Evolutionary conservation across 2,329 filamentous ascomycete species (phyloP).

Genomic region (Colletotrichum lini): DNA sequence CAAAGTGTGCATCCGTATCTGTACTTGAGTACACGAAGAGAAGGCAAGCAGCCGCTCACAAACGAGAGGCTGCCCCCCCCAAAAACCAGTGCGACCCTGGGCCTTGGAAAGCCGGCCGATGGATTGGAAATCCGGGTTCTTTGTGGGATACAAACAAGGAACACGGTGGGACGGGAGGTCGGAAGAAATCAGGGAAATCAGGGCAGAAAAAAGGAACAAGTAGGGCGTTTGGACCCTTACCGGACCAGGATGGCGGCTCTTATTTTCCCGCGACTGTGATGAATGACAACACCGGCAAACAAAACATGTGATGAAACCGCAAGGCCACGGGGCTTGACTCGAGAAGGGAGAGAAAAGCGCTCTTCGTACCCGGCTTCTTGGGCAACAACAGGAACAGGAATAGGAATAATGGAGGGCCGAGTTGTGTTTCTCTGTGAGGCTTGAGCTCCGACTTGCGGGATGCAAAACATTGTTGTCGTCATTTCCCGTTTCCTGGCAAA

Average conservation of each 20-base stretch:
- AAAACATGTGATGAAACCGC: slow-evolving; percentile 37
- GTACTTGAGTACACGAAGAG: background rate
- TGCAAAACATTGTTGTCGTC: slow-evolving; percentile 39
- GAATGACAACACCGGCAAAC: slow-evolving; percentile 21
- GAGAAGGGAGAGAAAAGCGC: background rate
- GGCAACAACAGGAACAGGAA: slow-evolving; percentile 1
- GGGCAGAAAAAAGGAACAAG: slow-evolving; percentile 29
- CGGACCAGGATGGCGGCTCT: slow-evolving; percentile 14
- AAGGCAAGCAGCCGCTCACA: slow-evolving; percentile 27
- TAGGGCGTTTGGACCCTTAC: slow-evolving; percentile 18
- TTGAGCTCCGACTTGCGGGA: slow-evolving; percentile 18
- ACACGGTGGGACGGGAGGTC: slow-evolving; percentile 28
- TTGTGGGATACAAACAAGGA: slow-evolving; percentile 34
- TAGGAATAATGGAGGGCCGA: background rate
- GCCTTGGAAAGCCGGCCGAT: slow-evolving; percentile 31
- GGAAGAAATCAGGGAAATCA: slow-evolving; percentile 23
- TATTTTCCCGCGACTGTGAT: slow-evolving; percentile 1
- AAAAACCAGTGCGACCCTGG: slow-evolving; percentile 31
- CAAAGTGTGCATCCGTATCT: no score
- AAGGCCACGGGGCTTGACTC: slow-evolving; percentile 28
- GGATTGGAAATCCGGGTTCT: slow-evolving; percentile 36
- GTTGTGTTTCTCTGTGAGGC: slow-evolving; percentile 16
- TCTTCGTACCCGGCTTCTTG: slow-evolving; percentile 7
- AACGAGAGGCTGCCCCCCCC: slow-evolving; percentile 11
- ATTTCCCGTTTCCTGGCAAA: slow-evolving; percentile 33